phyloP scores from a whole-genome alignment of 2,329 filamentous ascomycete species.

The Scedosporium dehoogii region DNA sequence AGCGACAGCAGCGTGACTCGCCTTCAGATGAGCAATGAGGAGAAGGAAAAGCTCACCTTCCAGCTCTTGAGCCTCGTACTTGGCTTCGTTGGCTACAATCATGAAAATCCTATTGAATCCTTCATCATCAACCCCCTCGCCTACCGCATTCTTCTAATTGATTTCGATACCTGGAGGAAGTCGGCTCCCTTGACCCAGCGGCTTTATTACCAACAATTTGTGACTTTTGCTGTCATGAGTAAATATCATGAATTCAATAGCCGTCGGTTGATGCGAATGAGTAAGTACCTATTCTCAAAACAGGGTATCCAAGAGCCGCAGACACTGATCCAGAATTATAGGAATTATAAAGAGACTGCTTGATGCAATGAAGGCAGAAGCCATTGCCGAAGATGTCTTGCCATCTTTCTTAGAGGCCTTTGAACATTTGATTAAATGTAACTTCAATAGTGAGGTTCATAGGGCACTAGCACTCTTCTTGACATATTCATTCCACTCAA shows the following conservation, averaged over 20 bases:
- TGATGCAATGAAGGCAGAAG: conserved; percentile 81
- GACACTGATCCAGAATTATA: conserved; percentile 21
- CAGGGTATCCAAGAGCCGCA: not conserved
- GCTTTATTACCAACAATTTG: conserved; percentile 88
- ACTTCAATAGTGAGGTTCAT: conserved; percentile 74
- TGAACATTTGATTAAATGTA: conserved; percentile 67
- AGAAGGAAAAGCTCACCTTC: conserved; percentile 45
- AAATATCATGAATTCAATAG: conserved; percentile 90
- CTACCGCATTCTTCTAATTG: conserved; percentile 83
- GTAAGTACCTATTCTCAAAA: conserved; percentile 40
- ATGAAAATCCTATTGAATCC: conserved; percentile 68
- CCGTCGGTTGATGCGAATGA: conserved; percentile 77
- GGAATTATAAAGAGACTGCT: conserved; percentile 84
- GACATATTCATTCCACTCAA: conserved; percentile 74
- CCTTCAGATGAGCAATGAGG: conserved; percentile 37
- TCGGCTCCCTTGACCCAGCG: conserved; percentile 68
- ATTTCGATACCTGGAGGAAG: conserved; percentile 86
- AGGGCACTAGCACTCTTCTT: conserved; percentile 84
- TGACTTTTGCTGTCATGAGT: conserved; percentile 79
- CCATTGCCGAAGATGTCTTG: conserved; percentile 61
- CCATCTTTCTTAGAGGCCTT: conserved; percentile 71
- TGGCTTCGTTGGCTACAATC: conserved; percentile 80
- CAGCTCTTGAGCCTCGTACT: conserved; percentile 69
- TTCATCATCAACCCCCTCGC: conserved; percentile 94
- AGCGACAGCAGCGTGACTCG: conserved; percentile 16